Base-by-base conservation (phyloP, 768 basidiomycete genomes). In the Boletus sensibilis region DNA sequence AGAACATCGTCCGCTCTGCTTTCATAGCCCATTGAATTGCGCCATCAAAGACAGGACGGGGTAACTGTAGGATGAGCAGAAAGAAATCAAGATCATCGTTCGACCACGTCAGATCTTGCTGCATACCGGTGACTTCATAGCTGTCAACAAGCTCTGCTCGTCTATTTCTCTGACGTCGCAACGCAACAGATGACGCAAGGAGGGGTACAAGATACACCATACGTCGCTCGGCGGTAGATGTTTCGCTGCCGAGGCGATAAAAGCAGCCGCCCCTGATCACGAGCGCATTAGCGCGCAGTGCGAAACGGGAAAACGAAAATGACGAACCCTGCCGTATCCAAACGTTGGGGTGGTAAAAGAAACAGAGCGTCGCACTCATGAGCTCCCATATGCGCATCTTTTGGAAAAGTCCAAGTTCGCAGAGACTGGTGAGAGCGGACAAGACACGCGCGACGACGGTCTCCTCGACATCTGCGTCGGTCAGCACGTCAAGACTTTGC, bases 301-400 rank as follows among this genome's bases (percentile, higher is more conserved):
- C 41, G 13, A 50, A 16, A 44, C 20, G 8, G 3, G 13, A 38
- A 44, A 4, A 37, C 53, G 20, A 39, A 39, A 40, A 25, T 5
- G 6, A 62, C 72, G n/a, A 29, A 88, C 95, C 91, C 81, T 98
- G 92, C 54, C 94, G 80, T 70, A 98, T 92, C 96, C 96, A 98
- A 21, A 86, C 74, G 68, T 97, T 95, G 0, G 97, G 96, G 70
- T 99, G 97, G 62, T 92, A 96, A 49, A 98, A 74, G 71, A 98
- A 95, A 1, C 91, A 91, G 31, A 94, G 74, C 0, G 88, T 87
- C 0, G 87, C 86, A 51, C 88, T 90, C 85, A 96, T 92, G 35
- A 98, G 78, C 63, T 98, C 97, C 95, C 97, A 98, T 55, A 97
- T 86, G n/a, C 90, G 83, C 85, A 92, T 91, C 72, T 93, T 94